A percentile compares a stretch with the other conserved stretches of the same genome.
Evolutionary conservation across 192 early-diverging fungal species (phyloP).

Genomic region (Coemansia brasiliensis): DNA sequence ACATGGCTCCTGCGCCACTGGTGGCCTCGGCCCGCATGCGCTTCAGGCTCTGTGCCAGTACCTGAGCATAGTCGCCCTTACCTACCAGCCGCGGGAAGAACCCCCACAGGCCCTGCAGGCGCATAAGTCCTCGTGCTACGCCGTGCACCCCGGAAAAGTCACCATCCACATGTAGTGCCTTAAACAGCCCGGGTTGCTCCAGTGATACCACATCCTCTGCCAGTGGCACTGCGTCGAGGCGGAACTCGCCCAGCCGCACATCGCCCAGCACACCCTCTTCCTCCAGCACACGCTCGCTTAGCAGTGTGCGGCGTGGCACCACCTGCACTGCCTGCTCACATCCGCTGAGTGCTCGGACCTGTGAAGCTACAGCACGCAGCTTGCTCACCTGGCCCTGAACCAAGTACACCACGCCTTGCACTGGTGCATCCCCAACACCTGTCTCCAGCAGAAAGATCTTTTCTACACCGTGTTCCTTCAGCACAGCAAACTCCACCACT

Average conservation of each 20-base stretch:
- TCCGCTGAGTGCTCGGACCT: conserved; percentile 21
- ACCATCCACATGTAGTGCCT: conserved; percentile 73
- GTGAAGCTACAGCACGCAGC: conserved; percentile 80
- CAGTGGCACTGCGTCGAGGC: conserved; percentile 87
- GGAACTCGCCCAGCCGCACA: conserved; percentile 80
- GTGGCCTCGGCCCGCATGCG: conserved; percentile 80
- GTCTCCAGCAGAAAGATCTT: conserved; percentile 85
- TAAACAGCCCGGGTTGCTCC: conserved; percentile 80
- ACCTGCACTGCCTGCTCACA: conserved; percentile 76
- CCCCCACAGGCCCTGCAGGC: conserved; percentile 83
- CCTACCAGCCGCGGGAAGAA: conserved; percentile 88
- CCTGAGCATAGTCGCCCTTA: conserved; percentile 81
- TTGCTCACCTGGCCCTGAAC: conserved; percentile 73
- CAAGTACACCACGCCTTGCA: conserved; percentile 78
- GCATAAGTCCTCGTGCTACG: conserved; percentile 75
- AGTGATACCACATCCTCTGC: conserved; percentile 89
- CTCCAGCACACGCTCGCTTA: conserved; percentile 93
- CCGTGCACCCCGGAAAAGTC: conserved; percentile 47
- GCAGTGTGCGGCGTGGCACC: conserved; percentile 82
- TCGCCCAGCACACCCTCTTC: conserved; percentile 91
- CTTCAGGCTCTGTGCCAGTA: conserved; percentile 72
- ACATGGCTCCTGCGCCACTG: conserved; percentile 45
- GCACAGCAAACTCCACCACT: conserved; percentile 82
- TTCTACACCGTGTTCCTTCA: conserved; percentile 96
- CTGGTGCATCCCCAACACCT: conserved; percentile 67